phyloP scores from a whole-genome alignment of 148 eudicot genomes.

The Oxyria digyna region DNA sequence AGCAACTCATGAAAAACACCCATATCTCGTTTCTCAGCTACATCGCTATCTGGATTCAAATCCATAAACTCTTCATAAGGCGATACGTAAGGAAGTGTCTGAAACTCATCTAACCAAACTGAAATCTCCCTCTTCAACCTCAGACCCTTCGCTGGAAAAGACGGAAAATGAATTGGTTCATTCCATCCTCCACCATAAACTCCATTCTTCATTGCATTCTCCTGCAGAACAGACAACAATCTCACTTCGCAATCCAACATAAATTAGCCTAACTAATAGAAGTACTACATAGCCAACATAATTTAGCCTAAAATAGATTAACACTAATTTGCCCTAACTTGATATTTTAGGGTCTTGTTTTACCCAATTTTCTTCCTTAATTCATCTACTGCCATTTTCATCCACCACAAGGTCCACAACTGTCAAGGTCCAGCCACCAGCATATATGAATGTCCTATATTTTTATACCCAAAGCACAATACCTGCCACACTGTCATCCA shows the following conservation, averaged over 20 bases:
- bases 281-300: too few relatives aligned
- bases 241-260: conserved; percentile 25
- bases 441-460: too few relatives aligned
- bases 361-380: too few relatives aligned
- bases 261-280: too few relatives aligned
- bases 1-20: conserved; percentile 70
- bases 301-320: too few relatives aligned
- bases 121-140: conserved; percentile 61
- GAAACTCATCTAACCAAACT: conserved; percentile 63
- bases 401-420: too few relatives aligned
- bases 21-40: conserved; percentile 67
- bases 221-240: conserved; percentile 40
- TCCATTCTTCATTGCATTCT: conserved; percentile 40
- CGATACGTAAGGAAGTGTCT: conserved; percentile 57
- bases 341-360: too few relatives aligned
- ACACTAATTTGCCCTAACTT: too few relatives aligned
- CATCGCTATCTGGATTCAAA: conserved; percentile 41
- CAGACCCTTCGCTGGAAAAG: conserved; percentile 59
- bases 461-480: too few relatives aligned
- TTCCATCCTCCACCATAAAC: conserved; percentile 26
- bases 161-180: conserved; percentile 46
- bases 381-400: too few relatives aligned
- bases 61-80: conserved; percentile 51
- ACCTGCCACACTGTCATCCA: too few relatives aligned
- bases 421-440: too few relatives aligned